Conservation (phyloP, 768 basidiomycete genomes). For the Serendipita sp. region DNA sequence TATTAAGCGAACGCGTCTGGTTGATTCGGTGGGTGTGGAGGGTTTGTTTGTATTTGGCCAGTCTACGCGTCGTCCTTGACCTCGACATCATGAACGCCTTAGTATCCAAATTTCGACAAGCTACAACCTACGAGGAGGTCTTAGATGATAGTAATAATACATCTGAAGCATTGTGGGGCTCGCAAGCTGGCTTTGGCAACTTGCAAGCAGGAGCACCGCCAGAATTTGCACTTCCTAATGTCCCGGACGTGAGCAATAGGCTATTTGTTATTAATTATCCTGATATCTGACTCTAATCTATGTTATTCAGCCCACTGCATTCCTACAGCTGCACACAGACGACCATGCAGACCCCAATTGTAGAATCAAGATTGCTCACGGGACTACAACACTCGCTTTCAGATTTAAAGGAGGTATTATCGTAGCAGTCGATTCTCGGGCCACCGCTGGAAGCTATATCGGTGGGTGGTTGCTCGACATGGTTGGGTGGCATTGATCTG, state of each 20-base stretch:
- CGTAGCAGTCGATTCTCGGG: conserved; percentile 98
- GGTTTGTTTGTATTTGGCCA: background rate
- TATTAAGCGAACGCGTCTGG: no score
- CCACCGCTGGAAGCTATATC: conserved; percentile 93
- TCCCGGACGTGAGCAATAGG: conserved; percentile 50
- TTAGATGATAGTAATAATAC: conserved; percentile 47
- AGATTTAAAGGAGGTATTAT: conserved; percentile 93
- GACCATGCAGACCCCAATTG: conserved; percentile 88
- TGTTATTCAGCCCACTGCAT: conserved; percentile 59
- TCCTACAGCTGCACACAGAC: conserved; percentile 87
- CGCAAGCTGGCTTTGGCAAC: conserved; percentile 66
- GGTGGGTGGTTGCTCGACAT: conserved; percentile 34
- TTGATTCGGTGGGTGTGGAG: no score
- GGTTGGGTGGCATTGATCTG: background rate
- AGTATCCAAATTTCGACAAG: background rate
- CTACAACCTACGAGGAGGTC: conserved; percentile 12
- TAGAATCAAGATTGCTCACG: conserved; percentile 96
- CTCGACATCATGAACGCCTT: background rate
- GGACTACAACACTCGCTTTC: conserved; percentile 97
- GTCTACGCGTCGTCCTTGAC: background rate
- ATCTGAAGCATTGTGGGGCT: conserved; percentile 66
- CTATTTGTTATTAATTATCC: background rate
- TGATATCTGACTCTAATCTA: background rate
- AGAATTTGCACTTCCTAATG: conserved; percentile 52
- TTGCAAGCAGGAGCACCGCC: conserved; percentile 52